Conservation (phyloP, 306 rosid genomes). For the Crataegus laevigata region DNA sequence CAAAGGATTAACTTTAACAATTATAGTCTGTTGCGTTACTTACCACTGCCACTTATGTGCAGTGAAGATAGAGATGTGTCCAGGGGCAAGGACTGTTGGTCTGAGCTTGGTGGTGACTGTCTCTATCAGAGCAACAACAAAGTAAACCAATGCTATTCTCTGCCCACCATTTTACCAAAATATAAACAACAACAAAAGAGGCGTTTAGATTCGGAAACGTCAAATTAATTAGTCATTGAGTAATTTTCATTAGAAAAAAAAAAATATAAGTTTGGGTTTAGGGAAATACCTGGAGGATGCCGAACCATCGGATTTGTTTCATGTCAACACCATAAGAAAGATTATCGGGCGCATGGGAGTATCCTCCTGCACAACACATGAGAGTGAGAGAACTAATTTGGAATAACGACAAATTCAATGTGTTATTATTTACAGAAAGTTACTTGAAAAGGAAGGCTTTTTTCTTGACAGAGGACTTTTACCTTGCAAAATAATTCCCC, state of each 20-base stretch:
- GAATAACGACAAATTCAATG: not conserved
- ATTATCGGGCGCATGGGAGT: conserved; percentile 76
- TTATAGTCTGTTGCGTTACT: not conserved
- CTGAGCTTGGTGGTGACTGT: conserved; percentile 58
- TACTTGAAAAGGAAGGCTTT: not conserved
- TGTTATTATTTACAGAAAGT: not conserved
- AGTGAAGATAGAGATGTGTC: conserved; percentile 51
- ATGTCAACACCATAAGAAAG: conserved; percentile 70
- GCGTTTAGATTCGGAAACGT: not conserved
- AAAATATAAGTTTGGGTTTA: not conserved
- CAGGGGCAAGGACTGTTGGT: conserved; percentile 44
- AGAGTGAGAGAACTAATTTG: not conserved
- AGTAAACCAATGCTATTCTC: conserved; percentile 89
- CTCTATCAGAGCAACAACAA: conserved; percentile 69
- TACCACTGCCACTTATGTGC: conserved; percentile 86
- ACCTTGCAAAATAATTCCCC: conserved; percentile 92
- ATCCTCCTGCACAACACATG: conserved; percentile 47
- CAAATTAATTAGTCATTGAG: not conserved
- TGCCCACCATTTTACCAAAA: conserved; percentile 14
- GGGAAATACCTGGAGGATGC: conserved; percentile 72
- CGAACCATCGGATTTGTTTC: conserved; percentile 78
- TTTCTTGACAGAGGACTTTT: not conserved
- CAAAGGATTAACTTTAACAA: too few species aligned
- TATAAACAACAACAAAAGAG: not conserved
- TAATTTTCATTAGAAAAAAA: not conserved